Evolutionary conservation across 768 basidiomycete genomes (phyloP), one percentile per base, ranked within the genome.

Genomic region (Tulasnella sp.): DNA sequence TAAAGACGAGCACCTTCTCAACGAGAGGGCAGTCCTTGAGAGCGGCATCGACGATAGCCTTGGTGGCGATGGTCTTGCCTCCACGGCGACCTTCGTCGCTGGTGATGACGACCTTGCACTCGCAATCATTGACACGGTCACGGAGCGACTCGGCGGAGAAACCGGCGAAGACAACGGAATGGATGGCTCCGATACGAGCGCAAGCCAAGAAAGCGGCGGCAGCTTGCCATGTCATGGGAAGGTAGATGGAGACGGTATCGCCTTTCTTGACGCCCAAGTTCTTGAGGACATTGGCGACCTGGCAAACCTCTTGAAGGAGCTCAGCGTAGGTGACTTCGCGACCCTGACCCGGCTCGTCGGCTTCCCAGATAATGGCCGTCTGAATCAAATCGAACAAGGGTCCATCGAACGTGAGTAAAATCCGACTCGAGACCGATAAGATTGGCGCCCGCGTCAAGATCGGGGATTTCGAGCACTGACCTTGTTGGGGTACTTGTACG

Each of bases 341-440:
- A 65, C 93, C 91, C 63, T 92, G 85, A 71, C 85, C 88, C 0
- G 95, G 91, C 79, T 99, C 96, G 77, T 99, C 96, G 1, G 95
- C 95, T 80, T 99, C 96, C 83, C 95, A 99, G 80, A 98, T 95
- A 81, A 98, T 97, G 35, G 96, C 96, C 34, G 89, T 88, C 91
- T 94, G 75, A 12, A 32, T 41, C 12, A 9, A 65, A 67, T 47
- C 22, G 19, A 44, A 35, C 17, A 35, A 7, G 19, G 35, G 47
- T 35, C 34, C 19, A 26, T 9, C 17, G 36, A 44, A n/a, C 35
- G 19, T 39, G 52, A 52, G 52, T 11, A 37, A 19, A 34, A 52
- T n/a, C 67, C n/a, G 32, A 67, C 29, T 39, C 26, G 47, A 39
- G 70, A 64, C 47, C 62, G 36, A 41, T 39, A 69, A 59, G n/a